Evolutionary conservation across 2,329 filamentous ascomycete species (phyloP), one percentile per base, ranked within the genome.

Genomic region (Fusarium duplospermum): DNA sequence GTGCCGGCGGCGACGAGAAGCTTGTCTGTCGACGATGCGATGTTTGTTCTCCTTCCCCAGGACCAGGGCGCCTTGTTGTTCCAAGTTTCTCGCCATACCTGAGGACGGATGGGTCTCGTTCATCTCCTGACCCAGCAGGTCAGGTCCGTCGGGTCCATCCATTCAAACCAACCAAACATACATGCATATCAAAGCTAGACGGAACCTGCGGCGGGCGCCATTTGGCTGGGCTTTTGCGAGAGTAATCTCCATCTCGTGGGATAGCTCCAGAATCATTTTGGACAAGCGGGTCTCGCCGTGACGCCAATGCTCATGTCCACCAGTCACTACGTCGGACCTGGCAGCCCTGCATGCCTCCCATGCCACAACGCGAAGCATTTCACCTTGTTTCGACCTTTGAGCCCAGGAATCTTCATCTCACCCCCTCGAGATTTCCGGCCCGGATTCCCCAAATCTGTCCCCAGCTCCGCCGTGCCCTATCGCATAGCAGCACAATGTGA

Each of bases 231-330:
- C 45, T 62, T 45, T 62, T 65, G 45, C 57, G 54, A 40, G 31
- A 64, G 59, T 66, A 77, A 77, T 77, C 76, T 77, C 75, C 66
- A 77, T 50, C 56, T 72, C 67, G 64, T 59, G 66, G 54, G 57
- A 70, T 62, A 63, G 68, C 62, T 69, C 68, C 70, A 71, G 68
- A 56, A 64, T 77, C 75, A 77, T 75, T 76, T 77, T 70, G 71
- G 70, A 68, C 60, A 52, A 66, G 75, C 75, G 75, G 75, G 75
- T 75, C 75, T 65, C 47, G 64, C 67, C 57, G 69, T 42, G 59
- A 67, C 64, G 52, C 67, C 70, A 75, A 69, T 58, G 36, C 61
- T 66, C 42, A 64, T 66, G 66, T 67, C 71, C 71, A 67, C 74
- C 73, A 74, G 66, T 76, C 71, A 76, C 45, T 45, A 50, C 45